These are phyloP conservation scores for Colletotrichum brevisporum DNA, from an alignment of 2,329 filamentous ascomycete species.

Conservation along the genomic window DNA sequence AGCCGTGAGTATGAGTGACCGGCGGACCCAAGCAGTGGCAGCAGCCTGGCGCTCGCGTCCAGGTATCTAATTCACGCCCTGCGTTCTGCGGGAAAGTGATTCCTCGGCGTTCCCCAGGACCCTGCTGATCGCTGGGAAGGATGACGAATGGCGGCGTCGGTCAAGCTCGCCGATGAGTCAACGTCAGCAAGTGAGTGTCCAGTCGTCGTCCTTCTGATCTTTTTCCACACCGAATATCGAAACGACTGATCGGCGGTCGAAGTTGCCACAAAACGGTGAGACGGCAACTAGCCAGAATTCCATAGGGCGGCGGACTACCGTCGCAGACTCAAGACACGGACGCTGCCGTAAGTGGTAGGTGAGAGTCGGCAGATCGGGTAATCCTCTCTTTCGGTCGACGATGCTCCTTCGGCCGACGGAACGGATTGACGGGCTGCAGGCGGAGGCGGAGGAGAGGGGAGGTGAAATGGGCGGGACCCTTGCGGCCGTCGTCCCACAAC, in stretches of 20 bases:
- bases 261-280: not conserved
- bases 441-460: not conserved
- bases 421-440: too few relatives aligned
- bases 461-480: constrained; percentile 3
- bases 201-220: not conserved
- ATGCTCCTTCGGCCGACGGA: not conserved
- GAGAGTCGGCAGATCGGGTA: too few relatives aligned
- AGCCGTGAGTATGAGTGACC: constrained; percentile 20
- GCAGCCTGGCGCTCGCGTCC: constrained; percentile 9
- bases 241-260: not conserved
- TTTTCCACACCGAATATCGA: not conserved
- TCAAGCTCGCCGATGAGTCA: constrained; percentile 27
- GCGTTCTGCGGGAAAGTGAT: not conserved
- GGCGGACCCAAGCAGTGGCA: not conserved
- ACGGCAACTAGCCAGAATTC: not conserved
- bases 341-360: not conserved
- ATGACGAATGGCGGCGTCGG: constrained; percentile 19
- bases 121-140: constrained; percentile 21
- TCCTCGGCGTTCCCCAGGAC: constrained; percentile 3
- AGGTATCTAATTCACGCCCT: constrained; percentile 19
- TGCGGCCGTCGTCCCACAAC: not conserved
- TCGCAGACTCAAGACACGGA: constrained; percentile 13
- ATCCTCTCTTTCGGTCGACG: not conserved
- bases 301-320: not conserved
- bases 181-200: not conserved